Evolutionary conservation across 768 basidiomycete species (phyloP), one percentile per base, ranked within the genome.

Genomic region (Rhizopogon roseolus): DNA sequence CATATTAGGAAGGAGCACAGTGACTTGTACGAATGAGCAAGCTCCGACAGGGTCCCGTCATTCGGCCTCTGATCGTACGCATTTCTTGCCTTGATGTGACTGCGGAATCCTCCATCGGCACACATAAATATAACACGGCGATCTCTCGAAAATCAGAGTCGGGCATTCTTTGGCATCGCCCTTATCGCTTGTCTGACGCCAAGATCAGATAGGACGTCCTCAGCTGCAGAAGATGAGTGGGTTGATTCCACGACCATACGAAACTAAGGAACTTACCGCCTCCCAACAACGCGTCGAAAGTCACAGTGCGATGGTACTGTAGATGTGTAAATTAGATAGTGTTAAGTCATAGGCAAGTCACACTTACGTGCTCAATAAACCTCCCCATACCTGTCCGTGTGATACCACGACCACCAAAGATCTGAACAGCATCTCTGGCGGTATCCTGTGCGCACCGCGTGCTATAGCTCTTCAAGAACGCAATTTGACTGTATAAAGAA

Each of bases 351-450:
- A n/a, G n/a, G 27, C 5, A 3, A 42, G 22, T 19, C 27, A 3
- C 10, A 69, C 75, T 52, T 50, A 76, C 77, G 61, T 84, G 82
- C 58, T 86, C 84, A 40, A 84, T 74, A 52, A 75, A 68, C 40
- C 65, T 71, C 34, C 85, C 85, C 82, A 84, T 84, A 29, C 91
- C 90, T 13, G 82, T 82, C 66, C 79, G 78, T 27, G 93, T 93
- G 55, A 94, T 81, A 45, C 88, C 92, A 52, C 93, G 81, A 8
- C 92, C 93, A 59, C 92, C 90, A 58, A 92, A 93, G 57, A 93
- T 80, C 75, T 87, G 73, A 5, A 80, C 78, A 1, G 92, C 90
- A 61, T 93, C 91, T 54, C 81, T 77, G 14, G 90, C 87, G 16
- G 90, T 90, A 38, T 89, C 85, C 62, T 90, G 88, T 0, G 88